phyloP scores from a whole-genome alignment of 2,329 filamentous ascomycete species.

The Trichoderma gracile region DNA sequence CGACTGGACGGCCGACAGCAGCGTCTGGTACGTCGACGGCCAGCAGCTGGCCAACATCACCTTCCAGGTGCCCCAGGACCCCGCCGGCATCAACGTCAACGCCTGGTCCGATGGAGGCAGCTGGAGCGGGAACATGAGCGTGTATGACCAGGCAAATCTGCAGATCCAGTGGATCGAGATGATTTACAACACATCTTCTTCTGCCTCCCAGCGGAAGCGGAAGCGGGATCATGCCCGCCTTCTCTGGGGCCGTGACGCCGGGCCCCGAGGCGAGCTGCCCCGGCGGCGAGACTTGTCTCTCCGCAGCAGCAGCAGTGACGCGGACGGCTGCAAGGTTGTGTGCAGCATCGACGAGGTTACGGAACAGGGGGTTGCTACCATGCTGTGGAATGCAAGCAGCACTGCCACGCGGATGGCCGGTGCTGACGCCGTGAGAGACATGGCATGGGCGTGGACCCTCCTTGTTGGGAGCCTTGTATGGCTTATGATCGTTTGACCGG shows the following conservation, averaged over 20 bases:
- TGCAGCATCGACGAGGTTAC: conserved; percentile 41
- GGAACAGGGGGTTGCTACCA: conserved; percentile 31
- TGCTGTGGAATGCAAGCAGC: conserved; percentile 32
- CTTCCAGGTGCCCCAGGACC: conserved; percentile 56
- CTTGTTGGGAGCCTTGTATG: not conserved
- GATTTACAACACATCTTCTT: conserved; percentile 50
- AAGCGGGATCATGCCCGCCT: not conserved
- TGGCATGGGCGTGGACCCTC: conserved; percentile 24
- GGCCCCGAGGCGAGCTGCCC: conserved; percentile 40
- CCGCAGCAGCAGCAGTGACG: conserved; percentile 5
- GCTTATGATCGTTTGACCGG: conserved; percentile 3
- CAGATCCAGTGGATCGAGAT: conserved; percentile 66
- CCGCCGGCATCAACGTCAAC: conserved; percentile 57
- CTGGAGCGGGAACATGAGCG: conserved; percentile 61
- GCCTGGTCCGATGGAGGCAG: conserved; percentile 61
- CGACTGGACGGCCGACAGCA: conserved; percentile 58
- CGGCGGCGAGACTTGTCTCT: conserved; percentile 30
- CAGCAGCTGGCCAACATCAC: conserved; percentile 52
- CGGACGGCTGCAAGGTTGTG: conserved; percentile 33
- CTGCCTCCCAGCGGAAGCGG: not conserved
- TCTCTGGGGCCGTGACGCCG: not conserved
- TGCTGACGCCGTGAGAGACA: not conserved
- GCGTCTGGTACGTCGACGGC: conserved; percentile 58
- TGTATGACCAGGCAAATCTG: conserved; percentile 51
- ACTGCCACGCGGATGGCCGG: conserved; percentile 27